phyloP scores from a whole-genome alignment of 768 basidiomycete genomes.

The Psilocybe azurescens region DNA sequence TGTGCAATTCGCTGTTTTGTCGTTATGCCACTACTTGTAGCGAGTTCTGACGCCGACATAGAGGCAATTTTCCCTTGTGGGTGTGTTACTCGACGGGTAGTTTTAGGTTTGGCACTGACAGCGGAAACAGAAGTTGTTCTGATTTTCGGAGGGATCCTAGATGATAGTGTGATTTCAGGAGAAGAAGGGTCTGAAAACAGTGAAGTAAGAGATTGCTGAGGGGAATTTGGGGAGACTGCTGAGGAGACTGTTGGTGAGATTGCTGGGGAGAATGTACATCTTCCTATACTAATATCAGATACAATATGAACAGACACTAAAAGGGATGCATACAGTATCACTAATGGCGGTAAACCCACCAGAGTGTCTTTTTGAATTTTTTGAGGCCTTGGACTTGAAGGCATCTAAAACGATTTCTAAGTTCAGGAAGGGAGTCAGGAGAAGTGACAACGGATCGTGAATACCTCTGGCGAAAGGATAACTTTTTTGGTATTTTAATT shows the following conservation, averaged over 20 bases:
- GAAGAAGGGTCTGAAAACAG: slow-evolving; percentile 20
- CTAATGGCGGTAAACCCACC: background rate
- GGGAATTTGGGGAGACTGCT: too few species aligned
- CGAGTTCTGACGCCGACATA: slow-evolving; percentile 16
- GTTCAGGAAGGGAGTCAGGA: background rate
- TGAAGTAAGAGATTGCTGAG: background rate
- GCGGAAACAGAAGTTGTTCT: slow-evolving; percentile 11
- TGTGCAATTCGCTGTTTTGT: slow-evolving; percentile 57
- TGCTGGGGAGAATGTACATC: background rate
- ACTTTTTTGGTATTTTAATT: background rate
- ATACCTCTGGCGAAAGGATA: background rate
- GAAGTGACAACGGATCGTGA: too few species aligned
- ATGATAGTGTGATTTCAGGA: slow-evolving; percentile 10
- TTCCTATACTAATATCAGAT: background rate
- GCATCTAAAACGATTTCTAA: background rate
- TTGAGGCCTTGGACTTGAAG: background rate
- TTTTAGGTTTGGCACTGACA: too few species aligned
- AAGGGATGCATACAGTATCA: background rate
- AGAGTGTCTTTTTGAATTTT: background rate
- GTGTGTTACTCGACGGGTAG: slow-evolving; percentile 24
- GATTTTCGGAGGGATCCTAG: background rate
- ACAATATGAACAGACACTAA: background rate
- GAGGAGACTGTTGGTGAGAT: too few species aligned
- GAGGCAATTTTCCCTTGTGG: slow-evolving; percentile 27
- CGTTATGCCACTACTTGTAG: slow-evolving; percentile 42